Base-by-base conservation (phyloP, 225 moss, liverwort and hornwort species). In the Marchantia paleacea region DNA sequence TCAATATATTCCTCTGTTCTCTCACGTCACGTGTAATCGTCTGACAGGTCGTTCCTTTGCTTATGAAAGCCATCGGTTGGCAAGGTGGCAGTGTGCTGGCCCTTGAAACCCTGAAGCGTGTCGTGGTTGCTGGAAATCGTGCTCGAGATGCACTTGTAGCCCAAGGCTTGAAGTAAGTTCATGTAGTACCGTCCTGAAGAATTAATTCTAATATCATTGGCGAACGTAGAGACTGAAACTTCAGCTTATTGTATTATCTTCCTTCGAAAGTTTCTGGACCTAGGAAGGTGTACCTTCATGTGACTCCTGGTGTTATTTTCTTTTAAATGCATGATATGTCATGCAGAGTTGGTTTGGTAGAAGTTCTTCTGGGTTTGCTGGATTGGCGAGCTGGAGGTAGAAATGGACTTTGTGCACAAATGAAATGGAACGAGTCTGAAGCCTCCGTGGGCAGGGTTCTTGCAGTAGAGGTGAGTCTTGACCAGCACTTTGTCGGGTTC, bases 1-100 rank as follows among this genome's bases (percentile, higher is more conserved):
- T 22, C 4, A n/a, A 14, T 10, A 51, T 18, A 65, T 25, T 39
- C 39, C 39, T 39, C 74, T 68, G 11, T 49, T 2, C n/a, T 24
- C 73, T 51, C 4, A 55, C 18, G 12, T 49, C 61, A n/a, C 66
- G 26, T 66, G 25, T 52, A 75, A 54, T 29, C n/a, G 76, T 76
- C 57, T 70, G 5, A 29, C 91, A 95, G 95, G 92, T 96, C 75
- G 95, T 96, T 58, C 93, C 95, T 61, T 86, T 96, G 69, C 88
- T 96, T 31, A 96, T 96, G 95, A 96, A 96, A 84, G 95, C 95
- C 83, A 96, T 96, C 76, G 95, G 95, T 55, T 96, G 95, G 95
- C 93, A 93, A 85, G 93, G 95, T 75, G 95, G 95, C 54, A 96
- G 92, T 87, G 95, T 96, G 11, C 91, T 96, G 81, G 95, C 95